Evolutionary conservation across 2,329 filamentous ascomycete genomes (phyloP).

Genomic region (Fusarium tanahbumbuense): DNA sequence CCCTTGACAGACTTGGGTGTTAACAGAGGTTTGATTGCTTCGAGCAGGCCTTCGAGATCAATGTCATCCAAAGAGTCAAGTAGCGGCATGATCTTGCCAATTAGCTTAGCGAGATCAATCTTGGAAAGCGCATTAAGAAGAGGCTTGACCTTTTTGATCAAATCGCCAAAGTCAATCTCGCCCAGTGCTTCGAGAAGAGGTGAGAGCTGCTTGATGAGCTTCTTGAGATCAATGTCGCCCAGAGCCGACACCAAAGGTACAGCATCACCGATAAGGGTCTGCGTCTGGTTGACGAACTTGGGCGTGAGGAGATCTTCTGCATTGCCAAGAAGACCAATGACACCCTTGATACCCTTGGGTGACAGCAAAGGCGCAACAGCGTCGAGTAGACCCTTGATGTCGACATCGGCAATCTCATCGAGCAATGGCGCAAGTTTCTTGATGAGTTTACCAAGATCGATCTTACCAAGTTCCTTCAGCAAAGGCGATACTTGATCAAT

Average conservation of each 20-base stretch:
- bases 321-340: conserved; percentile 51
- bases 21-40: conserved; percentile 51
- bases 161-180: conserved; percentile 50
- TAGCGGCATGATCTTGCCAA: conserved; percentile 49
- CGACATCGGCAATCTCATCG: conserved; percentile 47
- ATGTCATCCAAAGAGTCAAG: conserved; percentile 49
- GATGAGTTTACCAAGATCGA: conserved; percentile 48
- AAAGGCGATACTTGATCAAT: conserved; percentile 48
- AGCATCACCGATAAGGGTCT: conserved; percentile 51
- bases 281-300: conserved; percentile 49
- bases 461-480: conserved; percentile 47
- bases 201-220: conserved; percentile 47
- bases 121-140: conserved; percentile 47
- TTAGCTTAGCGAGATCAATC: conserved; percentile 48
- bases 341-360: conserved; percentile 48
- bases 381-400: conserved; percentile 50
- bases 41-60: conserved; percentile 51
- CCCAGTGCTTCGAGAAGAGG: conserved; percentile 50
- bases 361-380: conserved; percentile 52
- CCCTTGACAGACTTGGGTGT: conserved; percentile 51
- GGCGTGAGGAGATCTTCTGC: conserved; percentile 50
- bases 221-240: conserved; percentile 50
- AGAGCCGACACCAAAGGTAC: conserved; percentile 53
- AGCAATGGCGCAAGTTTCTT: conserved; percentile 48
- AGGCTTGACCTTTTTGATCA: conserved; percentile 48